Evolutionary conservation across 2,329 filamentous ascomycete genomes (phyloP).

Genomic region (Aspergillus cejpii): DNA sequence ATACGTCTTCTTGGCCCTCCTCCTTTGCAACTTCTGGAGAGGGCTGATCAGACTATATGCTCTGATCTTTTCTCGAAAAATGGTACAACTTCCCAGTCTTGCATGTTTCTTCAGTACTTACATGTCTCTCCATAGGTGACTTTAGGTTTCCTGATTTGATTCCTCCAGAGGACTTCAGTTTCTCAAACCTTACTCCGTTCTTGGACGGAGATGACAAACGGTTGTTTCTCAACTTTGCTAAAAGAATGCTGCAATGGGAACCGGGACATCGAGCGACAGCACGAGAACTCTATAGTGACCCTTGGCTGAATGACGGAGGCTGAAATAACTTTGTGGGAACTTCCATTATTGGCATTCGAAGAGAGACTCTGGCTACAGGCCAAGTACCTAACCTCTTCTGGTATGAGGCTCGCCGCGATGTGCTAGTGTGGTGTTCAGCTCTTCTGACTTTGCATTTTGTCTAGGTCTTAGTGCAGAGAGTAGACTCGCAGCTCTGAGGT

Average conservation of each 20-base stretch:
- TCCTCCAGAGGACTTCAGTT: constrained; percentile 16
- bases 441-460: background rate
- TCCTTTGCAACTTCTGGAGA: constrained; percentile 12
- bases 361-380: background rate
- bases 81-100: constrained; percentile 6
- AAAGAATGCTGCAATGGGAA: constrained; percentile 30
- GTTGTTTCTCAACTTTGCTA: constrained; percentile 28
- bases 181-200: constrained; percentile 15
- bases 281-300: constrained; percentile 28
- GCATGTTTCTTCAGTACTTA: background rate
- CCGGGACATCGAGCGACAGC: constrained; percentile 32
- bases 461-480: background rate
- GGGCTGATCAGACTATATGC: constrained; percentile 3
- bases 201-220: constrained; percentile 26
- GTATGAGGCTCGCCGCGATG: background rate
- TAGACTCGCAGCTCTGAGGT: background rate
- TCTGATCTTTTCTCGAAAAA: constrained; percentile 10
- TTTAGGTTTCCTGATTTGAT: constrained; percentile 19
- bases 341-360: background rate
- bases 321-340: background rate
- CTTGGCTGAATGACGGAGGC: constrained; percentile 18
- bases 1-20: constrained; percentile 21
- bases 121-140: constrained; percentile 12
- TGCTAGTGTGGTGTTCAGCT: too few species aligned
- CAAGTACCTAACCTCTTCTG: background rate